These are phyloP conservation scores for Halophytophthora polymorphica DNA, from an alignment of 352 stramenopile species.

Conservation along the genomic window DNA sequence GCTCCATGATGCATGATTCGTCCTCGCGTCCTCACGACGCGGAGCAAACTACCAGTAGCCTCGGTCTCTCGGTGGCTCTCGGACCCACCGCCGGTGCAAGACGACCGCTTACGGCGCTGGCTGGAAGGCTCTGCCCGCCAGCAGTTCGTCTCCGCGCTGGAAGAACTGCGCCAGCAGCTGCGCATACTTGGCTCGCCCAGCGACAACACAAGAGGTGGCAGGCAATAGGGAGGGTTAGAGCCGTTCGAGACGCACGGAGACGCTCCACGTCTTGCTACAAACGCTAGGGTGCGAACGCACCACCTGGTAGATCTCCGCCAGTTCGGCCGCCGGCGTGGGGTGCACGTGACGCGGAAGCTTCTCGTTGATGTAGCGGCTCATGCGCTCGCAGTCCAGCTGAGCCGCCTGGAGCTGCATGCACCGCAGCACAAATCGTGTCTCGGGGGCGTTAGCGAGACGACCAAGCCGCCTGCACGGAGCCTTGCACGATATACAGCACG, in stretches of 20 bases:
- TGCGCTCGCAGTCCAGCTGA: conserved; percentile 29
- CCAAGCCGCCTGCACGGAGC: background rate
- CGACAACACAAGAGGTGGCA: too few relatives aligned
- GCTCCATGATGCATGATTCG: too few relatives aligned
- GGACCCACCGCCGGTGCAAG: conserved; percentile 1
- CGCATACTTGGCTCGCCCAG: conserved; percentile 19
- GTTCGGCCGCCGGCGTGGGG: conserved; percentile 8
- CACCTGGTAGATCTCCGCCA: conserved; percentile 26
- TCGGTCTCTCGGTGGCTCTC: conserved; percentile 12
- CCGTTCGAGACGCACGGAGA: too few relatives aligned
- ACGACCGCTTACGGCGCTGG: background rate
- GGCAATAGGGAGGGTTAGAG: background rate
- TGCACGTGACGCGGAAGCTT: conserved; percentile 14
- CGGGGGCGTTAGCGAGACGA: background rate
- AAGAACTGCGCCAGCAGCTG: conserved; percentile 22
- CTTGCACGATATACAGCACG: background rate
- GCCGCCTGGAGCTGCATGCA: conserved; percentile 26
- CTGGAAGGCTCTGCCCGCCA: background rate
- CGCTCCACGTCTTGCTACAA: too few relatives aligned
- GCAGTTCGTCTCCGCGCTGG: conserved; percentile 9
- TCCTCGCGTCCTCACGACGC: too few relatives aligned
- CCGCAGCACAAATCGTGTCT: background rate
- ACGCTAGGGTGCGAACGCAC: conserved; percentile 3
- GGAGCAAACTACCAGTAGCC: background rate
- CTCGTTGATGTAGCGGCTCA: conserved; percentile 23